Percentiles rank a stretch among this genome's conserved stretches.
These are phyloP conservation scores for Pseudotulostoma volvatum DNA, from an alignment of 495 filamentous ascomycete species.

Conservation along the genomic window DNA sequence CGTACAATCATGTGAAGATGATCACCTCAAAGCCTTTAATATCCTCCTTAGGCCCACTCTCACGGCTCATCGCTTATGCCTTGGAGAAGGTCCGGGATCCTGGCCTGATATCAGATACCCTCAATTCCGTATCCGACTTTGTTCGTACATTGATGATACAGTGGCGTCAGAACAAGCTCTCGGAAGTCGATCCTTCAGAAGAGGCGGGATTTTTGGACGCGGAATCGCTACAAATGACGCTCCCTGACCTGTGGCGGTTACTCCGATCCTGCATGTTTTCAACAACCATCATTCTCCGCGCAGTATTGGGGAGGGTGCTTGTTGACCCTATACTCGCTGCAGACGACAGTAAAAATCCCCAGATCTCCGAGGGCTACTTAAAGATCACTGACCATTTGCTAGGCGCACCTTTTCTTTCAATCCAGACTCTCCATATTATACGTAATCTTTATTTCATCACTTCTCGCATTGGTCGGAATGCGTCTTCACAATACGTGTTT, in stretches of 20 bases:
- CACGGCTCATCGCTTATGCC: constrained; percentile 57
- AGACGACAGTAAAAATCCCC: constrained; percentile 35
- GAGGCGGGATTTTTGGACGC: constrained; percentile 51
- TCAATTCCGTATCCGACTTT: constrained; percentile 61
- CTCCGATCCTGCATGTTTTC: constrained; percentile 69
- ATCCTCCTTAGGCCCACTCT: constrained; percentile 60
- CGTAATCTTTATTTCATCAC: constrained; percentile 81
- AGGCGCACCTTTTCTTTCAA: constrained; percentile 53
- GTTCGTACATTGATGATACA: constrained; percentile 52
- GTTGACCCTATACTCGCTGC: constrained; percentile 36
- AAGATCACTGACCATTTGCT: too few relatives aligned
- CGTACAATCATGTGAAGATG: constrained; percentile 37
- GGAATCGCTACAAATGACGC: constrained; percentile 51
- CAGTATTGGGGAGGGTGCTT: constrained; percentile 52
- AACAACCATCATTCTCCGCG: constrained; percentile 56
- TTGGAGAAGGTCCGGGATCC: constrained; percentile 49
- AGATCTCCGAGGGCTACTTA: not conserved
- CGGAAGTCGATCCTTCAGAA: constrained; percentile 63
- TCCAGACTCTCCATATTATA: constrained; percentile 62
- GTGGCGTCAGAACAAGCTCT: constrained; percentile 76
- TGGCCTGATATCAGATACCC: constrained; percentile 40
- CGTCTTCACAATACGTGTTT: constrained; percentile 70
- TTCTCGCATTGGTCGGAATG: constrained; percentile 52
- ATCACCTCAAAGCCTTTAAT: constrained; percentile 54
- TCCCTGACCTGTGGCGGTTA: constrained; percentile 65